Evolutionary conservation across 306 rosid species (phyloP).

Genomic region (Trifolium subterraneum): DNA sequence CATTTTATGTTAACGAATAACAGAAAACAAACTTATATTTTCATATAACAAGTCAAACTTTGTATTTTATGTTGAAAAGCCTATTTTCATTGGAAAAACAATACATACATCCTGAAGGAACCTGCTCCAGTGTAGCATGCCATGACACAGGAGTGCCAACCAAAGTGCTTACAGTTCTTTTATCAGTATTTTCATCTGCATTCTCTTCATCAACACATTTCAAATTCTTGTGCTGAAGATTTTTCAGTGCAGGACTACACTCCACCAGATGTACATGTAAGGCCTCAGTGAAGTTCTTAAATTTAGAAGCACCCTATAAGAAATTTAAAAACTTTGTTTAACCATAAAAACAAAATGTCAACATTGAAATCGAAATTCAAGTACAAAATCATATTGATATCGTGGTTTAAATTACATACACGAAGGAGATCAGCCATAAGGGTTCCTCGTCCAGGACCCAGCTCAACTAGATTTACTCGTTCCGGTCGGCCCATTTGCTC

Average conservation of each 20-base stretch:
- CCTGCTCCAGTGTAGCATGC: slow-evolving; percentile 90
- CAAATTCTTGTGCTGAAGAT: slow-evolving; percentile 79
- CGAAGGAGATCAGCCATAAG: slow-evolving; percentile 93
- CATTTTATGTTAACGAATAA: neutral
- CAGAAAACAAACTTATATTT: slow-evolving; percentile 22
- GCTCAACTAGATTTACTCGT: slow-evolving; percentile 73
- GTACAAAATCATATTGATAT: slow-evolving; percentile 7
- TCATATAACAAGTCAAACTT: slow-evolving; percentile 24
- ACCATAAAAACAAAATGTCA: neutral
- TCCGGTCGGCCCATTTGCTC: slow-evolving; percentile 96
- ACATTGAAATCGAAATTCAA: slow-evolving; percentile 1
- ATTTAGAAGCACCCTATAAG: slow-evolving; percentile 80
- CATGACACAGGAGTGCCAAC: slow-evolving; percentile 83
- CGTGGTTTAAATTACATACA: slow-evolving; percentile 51
- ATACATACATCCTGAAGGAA: slow-evolving; percentile 88
- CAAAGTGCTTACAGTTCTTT: slow-evolving; percentile 63
- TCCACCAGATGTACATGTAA: slow-evolving; percentile 86
- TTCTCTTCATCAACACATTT: slow-evolving; percentile 66
- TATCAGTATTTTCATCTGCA: slow-evolving; percentile 48
- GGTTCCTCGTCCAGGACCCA: slow-evolving; percentile 97
- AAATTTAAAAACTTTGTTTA: slow-evolving; percentile 21
- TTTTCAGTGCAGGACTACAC: slow-evolving; percentile 88
- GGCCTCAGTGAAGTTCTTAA: slow-evolving; percentile 67
- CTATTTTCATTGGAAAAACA: slow-evolving; percentile 36
- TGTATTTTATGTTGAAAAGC: slow-evolving; percentile 17